Evolutionary conservation across 2,329 filamentous ascomycete species (phyloP).

Genomic region (Aspergillus pseudoglaucus): DNA sequence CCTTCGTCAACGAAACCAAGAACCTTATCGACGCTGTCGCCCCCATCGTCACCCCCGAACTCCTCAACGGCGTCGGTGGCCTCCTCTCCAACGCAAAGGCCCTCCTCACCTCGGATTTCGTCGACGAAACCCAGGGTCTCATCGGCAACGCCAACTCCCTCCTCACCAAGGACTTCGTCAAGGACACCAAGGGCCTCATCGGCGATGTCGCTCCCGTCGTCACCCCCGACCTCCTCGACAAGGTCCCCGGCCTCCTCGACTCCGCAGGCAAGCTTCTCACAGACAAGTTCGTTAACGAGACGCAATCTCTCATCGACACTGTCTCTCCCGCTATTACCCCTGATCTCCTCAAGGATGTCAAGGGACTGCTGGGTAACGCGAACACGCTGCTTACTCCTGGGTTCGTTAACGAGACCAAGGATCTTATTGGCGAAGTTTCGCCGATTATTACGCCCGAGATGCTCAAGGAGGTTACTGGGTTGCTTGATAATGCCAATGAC

Average conservation of each 20-base stretch:
- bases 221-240: conserved; percentile 14
- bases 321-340: conserved; percentile 19
- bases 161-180: conserved; percentile 18
- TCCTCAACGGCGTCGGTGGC: conserved; percentile 15
- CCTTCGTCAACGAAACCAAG: conserved; percentile 21
- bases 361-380: conserved; percentile 25
- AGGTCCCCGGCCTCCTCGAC: conserved; percentile 17
- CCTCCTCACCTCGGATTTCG: conserved; percentile 17
- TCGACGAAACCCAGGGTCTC: conserved; percentile 15
- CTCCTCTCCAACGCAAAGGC: conserved; percentile 17
- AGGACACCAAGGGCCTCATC: conserved; percentile 17
- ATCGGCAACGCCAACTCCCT: conserved; percentile 19
- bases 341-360: conserved; percentile 22
- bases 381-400: conserved; percentile 22
- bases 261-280: conserved; percentile 22
- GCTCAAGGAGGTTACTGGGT: conserved; percentile 18
- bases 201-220: conserved; percentile 17
- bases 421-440: conserved; percentile 22
- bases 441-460: conserved; percentile 23
- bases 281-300: conserved; percentile 21
- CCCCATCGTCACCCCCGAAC: conserved; percentile 16
- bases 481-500: conserved; percentile 13
- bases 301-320: conserved; percentile 12
- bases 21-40: conserved; percentile 15
- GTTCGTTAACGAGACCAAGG: conserved; percentile 24